Percentiles rank a stretch among this genome's conserved stretches.
These are phyloP conservation scores for Micractinium conductrix DNA, from an alignment of 139 green algal species.

Conservation along the genomic window DNA sequence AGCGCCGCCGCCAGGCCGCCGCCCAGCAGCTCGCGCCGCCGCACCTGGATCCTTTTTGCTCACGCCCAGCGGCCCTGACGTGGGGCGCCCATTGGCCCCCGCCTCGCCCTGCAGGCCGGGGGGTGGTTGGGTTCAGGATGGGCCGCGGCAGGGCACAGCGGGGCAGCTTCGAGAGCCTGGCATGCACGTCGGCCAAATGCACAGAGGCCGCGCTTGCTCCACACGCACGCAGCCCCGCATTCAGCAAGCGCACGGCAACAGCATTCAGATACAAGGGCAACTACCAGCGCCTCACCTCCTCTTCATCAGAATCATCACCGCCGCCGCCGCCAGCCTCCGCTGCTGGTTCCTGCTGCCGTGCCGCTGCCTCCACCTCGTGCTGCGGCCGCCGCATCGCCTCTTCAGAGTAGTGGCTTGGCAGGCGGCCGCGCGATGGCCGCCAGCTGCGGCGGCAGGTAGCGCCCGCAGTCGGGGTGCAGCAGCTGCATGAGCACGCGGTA, in stretches of 20 bases:
- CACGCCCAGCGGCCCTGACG: conserved; percentile 56
- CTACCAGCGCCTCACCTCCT: background rate
- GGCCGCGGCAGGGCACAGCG: too few species aligned
- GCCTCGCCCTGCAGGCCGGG: background rate
- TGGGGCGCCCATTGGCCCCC: background rate
- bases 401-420: conserved; percentile 26
- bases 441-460: conserved; percentile 71
- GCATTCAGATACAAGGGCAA: too few species aligned
- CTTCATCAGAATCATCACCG: too few species aligned
- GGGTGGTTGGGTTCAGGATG: background rate
- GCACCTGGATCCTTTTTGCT: conserved; percentile 80
- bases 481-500: conserved; percentile 76
- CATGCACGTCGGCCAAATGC: background rate
- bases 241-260: too few species aligned
- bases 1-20: conserved; percentile 59
- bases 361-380: conserved; percentile 4
- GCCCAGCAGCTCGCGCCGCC: conserved; percentile 76
- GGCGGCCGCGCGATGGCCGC: conserved; percentile 63
- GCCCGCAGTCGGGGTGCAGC: conserved; percentile 65
- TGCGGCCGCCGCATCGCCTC: conserved; percentile 3
- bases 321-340: background rate
- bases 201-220: too few species aligned
- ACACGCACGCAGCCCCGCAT: too few species aligned
- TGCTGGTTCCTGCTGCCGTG: background rate
- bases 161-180: background rate